These are phyloP conservation scores for Nitzschia putrida DNA, from an alignment of 108 stramenopile genomes.

Conservation along the genomic window DNA sequence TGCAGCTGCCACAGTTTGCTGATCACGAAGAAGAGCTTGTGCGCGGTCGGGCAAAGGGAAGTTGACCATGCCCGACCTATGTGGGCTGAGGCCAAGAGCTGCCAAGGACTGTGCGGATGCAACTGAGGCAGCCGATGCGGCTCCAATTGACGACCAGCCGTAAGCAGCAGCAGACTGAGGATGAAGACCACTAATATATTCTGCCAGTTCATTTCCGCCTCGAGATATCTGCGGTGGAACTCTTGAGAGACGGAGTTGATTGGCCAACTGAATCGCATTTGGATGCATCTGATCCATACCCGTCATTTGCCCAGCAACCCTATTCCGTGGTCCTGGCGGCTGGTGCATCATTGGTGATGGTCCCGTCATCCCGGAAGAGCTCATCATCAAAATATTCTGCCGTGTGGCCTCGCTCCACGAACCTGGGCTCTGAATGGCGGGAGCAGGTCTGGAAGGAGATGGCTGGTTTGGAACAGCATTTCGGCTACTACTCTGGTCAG, in stretches of 20 bases:
- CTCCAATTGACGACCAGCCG: slow-evolving; percentile 31
- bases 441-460: neutral
- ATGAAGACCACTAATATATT: slow-evolving; percentile 35
- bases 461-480: neutral
- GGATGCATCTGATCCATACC: slow-evolving; percentile 26
- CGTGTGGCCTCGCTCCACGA: slow-evolving; percentile 6
- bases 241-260: slow-evolving; percentile 35
- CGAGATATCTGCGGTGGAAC: slow-evolving; percentile 21
- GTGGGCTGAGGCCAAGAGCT: slow-evolving; percentile 31
- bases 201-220: slow-evolving; percentile 35
- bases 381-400: slow-evolving; percentile 6
- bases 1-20: slow-evolving; percentile 27
- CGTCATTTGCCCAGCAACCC: neutral
- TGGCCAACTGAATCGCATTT: slow-evolving; percentile 40
- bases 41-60: slow-evolving; percentile 49
- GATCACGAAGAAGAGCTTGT: slow-evolving; percentile 36
- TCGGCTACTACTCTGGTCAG: neutral
- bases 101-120: slow-evolving; percentile 38
- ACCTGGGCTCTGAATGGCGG: neutral
- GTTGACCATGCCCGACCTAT: slow-evolving; percentile 37
- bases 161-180: slow-evolving; percentile 23
- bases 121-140: slow-evolving; percentile 43
- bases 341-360: neutral
- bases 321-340: neutral
- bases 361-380: neutral